Evolutionary conservation across 164 flowering plant species (phyloP).

Genomic region (Magnolia kwangsiensis): DNA sequence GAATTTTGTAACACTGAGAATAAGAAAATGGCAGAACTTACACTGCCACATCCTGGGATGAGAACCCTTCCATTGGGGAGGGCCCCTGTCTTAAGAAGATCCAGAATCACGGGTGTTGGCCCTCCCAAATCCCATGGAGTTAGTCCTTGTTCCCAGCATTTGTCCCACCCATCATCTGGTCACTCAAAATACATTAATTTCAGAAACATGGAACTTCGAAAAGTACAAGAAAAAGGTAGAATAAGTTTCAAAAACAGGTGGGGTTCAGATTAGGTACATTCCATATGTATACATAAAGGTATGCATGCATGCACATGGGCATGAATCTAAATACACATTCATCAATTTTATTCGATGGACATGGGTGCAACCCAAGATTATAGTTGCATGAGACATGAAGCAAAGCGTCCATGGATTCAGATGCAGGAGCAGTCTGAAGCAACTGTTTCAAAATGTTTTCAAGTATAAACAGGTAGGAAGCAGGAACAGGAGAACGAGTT

Average conservation of each 20-base stretch:
- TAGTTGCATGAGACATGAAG: too few relatives aligned
- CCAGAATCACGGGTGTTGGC: constrained; percentile 63
- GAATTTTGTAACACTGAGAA: background rate
- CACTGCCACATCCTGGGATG: constrained; percentile 87
- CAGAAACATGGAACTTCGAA: background rate
- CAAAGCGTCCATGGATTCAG: too few relatives aligned
- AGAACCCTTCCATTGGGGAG: constrained; percentile 72
- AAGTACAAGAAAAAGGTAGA: background rate
- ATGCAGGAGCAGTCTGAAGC: too few relatives aligned
- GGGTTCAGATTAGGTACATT: background rate
- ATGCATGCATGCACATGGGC: background rate
- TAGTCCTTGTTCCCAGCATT: constrained; percentile 60
- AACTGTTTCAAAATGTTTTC: too few relatives aligned
- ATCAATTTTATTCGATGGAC: background rate
- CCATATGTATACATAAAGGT: background rate
- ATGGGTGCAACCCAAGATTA: too few relatives aligned
- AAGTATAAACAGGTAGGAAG: too few relatives aligned
- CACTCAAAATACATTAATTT: background rate
- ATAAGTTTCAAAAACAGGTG: background rate
- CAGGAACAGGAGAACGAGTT: too few relatives aligned
- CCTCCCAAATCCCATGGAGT: constrained; percentile 83
- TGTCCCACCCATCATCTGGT: constrained; percentile 72
- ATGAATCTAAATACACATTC: background rate
- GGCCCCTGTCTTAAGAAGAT: constrained; percentile 51
- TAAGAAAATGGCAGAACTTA: constrained; percentile 21